Evolutionary conservation across 192 early-diverging fungal genomes (phyloP).

Genomic region (Umbelopsis isabellina): DNA sequence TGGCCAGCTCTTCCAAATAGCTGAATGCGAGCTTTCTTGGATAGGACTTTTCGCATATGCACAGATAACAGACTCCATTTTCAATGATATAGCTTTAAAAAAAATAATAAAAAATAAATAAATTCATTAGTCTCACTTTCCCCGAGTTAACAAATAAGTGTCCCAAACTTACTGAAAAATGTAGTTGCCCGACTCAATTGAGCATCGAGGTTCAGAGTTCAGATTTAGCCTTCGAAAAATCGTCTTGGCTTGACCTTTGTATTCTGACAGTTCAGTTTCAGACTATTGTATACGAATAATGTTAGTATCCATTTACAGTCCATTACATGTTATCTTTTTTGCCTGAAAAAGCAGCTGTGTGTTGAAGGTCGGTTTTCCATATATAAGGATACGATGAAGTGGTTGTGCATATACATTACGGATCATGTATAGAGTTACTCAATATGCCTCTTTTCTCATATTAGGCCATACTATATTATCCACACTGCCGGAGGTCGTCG

Average conservation of each 20-base stretch:
- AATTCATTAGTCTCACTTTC: not conserved
- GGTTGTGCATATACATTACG: not conserved
- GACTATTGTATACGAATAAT: slow-evolving; percentile 37
- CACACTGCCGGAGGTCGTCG: too few relatives aligned
- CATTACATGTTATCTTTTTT: too few relatives aligned
- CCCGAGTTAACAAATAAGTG: not conserved
- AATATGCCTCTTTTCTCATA: too few relatives aligned
- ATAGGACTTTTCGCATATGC: slow-evolving; percentile 91
- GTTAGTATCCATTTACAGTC: not conserved
- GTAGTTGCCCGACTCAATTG: slow-evolving; percentile 90
- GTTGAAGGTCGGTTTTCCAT: too few relatives aligned
- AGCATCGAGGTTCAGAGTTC: slow-evolving; percentile 89
- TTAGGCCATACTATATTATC: not conserved
- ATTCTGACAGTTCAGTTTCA: slow-evolving; percentile 85
- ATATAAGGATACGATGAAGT: too few relatives aligned
- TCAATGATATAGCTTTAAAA: slow-evolving; percentile 86
- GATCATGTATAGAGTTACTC: too few relatives aligned
- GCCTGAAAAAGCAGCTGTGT: too few relatives aligned
- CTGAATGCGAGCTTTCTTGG: slow-evolving; percentile 93
- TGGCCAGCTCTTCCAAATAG: slow-evolving; percentile 93
- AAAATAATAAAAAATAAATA: too few relatives aligned
- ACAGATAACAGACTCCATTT: slow-evolving; percentile 91
- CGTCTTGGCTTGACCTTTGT: slow-evolving; percentile 92
- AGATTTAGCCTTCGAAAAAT: slow-evolving; percentile 86
- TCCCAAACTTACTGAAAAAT: slow-evolving; percentile 76